A percentile compares a stretch with the other conserved stretches of the same genome.
phyloP scores from a whole-genome alignment of 352 stramenopile species.

The Globisporangium middletonii region DNA sequence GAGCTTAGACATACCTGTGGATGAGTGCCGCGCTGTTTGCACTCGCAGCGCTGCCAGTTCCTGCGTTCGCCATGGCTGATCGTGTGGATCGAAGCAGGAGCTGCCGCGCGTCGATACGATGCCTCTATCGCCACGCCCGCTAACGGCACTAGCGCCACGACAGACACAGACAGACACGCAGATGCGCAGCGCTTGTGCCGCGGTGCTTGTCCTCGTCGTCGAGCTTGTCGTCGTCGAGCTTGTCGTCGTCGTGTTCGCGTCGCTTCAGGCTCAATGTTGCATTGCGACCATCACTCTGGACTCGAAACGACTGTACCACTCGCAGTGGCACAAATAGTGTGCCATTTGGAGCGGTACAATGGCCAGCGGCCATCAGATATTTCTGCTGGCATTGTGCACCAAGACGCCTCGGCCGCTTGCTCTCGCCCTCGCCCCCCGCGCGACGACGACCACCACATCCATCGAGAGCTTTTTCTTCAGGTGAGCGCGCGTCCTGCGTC shows the following conservation, averaged over 20 bases:
- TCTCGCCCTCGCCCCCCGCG: slow-evolving; percentile 1
- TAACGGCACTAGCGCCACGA: no score
- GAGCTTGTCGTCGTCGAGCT: not conserved
- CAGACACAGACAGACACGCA: not conserved
- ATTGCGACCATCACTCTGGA: not conserved
- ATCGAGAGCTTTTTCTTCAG: slow-evolving; percentile 18
- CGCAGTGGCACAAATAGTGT: not conserved
- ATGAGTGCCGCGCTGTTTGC: slow-evolving; percentile 38
- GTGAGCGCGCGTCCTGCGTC: slow-evolving; percentile 8
- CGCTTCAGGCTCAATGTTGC: not conserved
- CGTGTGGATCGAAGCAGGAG: not conserved
- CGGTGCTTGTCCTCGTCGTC: not conserved
- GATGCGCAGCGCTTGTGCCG: not conserved
- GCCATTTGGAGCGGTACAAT: not conserved
- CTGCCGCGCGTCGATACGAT: not conserved
- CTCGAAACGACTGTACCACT: slow-evolving; percentile 11
- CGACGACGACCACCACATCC: slow-evolving; percentile 12
- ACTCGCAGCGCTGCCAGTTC: slow-evolving; percentile 8
- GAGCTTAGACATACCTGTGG: slow-evolving; percentile 15
- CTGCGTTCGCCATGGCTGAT: slow-evolving; percentile 1
- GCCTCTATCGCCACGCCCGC: not conserved
- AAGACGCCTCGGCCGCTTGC: slow-evolving; percentile 5
- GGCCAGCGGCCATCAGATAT: slow-evolving; percentile 27
- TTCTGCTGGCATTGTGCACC: slow-evolving; percentile 13
- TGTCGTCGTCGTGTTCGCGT: not conserved